Evolutionary conservation across 495 filamentous ascomycete genomes (phyloP), one percentile per base, ranked within the genome.

Genomic region (Penicillium crystallinum): DNA sequence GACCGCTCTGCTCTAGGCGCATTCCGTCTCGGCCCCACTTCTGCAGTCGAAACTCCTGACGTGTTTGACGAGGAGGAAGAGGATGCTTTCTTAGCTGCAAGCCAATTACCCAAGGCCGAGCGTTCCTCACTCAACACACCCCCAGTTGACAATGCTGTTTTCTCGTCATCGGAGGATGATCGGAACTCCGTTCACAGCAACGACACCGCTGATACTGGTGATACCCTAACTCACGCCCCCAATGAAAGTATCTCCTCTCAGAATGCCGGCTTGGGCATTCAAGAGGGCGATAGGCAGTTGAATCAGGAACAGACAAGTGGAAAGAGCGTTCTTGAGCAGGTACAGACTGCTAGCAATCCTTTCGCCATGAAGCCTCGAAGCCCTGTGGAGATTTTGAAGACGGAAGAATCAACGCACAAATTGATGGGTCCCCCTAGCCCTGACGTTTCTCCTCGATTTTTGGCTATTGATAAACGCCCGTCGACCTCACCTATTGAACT

Each of bases 11-110:
- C 81, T 39, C 78, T 87, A 34, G 81, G 75, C 40, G 86, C 78
- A 63, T 84, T 78, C 58, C 85, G 72, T 9, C 77, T 87, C 45
- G 82, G 77, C 29, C 90, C 79, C 58, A 84, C 77, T 57, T 82
- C 82, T 0, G 83, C 82, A 4, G 84, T 90, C 78, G 86, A 86
- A 17, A 76, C 79, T 60, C 76, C 75, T 12, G 93, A 97, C 68
- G 93, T 96, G 5, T 95, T 96, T 54, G 90, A 96, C 64, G 93
- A 96, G 68, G 93, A 98, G 46, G 93, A 96, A 56, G 91, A 95
- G 56, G 89, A 96, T 51, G 82, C 82, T 5, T 77, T 75, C 45
- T 38, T 75, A 43, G 74, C 74, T 25, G 73, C 67, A 6, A 69
- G 64, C 33, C 64, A 71, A 6, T 67, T 64, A n/a, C 67, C 61